Evolutionary conservation across 306 rosid species (phyloP).

Genomic region (Prunus dulcis): DNA sequence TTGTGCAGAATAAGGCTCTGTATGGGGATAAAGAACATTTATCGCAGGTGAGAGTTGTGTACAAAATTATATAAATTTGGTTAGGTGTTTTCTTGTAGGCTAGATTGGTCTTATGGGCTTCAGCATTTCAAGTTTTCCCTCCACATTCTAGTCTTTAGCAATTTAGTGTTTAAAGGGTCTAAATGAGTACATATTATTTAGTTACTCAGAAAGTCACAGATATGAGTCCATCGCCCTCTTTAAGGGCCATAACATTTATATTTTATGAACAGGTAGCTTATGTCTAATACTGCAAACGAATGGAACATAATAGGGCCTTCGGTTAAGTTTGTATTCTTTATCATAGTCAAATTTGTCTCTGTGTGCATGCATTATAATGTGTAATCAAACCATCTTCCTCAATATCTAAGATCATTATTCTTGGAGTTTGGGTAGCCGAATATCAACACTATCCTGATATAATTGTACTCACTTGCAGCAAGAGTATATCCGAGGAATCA

Average conservation of each 20-base stretch:
- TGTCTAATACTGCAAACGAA: neutral
- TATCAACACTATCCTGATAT: conserved; percentile 6
- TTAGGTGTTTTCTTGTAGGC: neutral
- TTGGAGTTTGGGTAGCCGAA: neutral
- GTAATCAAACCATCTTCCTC: neutral
- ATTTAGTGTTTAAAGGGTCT: neutral
- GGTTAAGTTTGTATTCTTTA: neutral
- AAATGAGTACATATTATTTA: neutral
- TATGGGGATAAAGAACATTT: conserved; percentile 85
- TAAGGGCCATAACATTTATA: neutral
- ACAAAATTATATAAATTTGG: neutral
- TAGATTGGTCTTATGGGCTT: neutral
- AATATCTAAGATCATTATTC: neutral
- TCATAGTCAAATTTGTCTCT: neutral
- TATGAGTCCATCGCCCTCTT: neutral
- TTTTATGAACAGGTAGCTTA: neutral
- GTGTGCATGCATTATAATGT: neutral
- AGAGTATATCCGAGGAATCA: conserved; percentile 98
- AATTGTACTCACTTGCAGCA: conserved; percentile 53
- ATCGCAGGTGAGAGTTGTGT: conserved; percentile 61
- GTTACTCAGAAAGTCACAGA: neutral
- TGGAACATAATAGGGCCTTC: neutral
- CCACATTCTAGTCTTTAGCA: neutral
- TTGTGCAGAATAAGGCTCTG: conserved; percentile 78
- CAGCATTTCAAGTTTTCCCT: neutral